Conservation (phyloP, 805 yeast species). For the Hanseniaspora clermontiae region DNA sequence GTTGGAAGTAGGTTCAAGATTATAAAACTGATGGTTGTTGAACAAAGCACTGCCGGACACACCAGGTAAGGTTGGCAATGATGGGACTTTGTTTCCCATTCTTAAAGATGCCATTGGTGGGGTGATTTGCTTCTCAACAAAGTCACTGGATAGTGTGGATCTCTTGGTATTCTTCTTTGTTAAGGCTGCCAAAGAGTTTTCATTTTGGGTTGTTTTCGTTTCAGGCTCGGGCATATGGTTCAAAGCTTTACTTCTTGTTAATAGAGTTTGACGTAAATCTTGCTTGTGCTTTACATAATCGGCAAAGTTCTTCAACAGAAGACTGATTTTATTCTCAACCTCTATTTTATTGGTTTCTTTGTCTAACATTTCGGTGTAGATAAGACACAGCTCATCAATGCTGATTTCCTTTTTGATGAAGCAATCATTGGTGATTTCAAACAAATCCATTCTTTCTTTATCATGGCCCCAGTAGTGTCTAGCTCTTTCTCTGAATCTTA, state of each 20-base stretch:
- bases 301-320: constrained; percentile 48
- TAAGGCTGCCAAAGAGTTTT: not conserved
- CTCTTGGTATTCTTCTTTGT: constrained; percentile 1
- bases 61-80: not conserved
- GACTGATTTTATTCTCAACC: constrained; percentile 23
- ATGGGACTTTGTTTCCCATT: not conserved
- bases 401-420: constrained; percentile 37
- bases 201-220: constrained; percentile 12
- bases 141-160: not conserved
- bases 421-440: constrained; percentile 36
- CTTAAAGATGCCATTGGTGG: not conserved
- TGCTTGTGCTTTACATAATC: constrained; percentile 43
- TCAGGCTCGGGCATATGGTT: constrained; percentile 18
- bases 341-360: constrained; percentile 18
- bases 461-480: constrained; percentile 59
- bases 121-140: not conserved
- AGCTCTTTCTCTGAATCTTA: constrained; percentile 73
- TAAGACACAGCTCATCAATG: constrained; percentile 36
- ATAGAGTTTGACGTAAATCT: constrained; percentile 28
- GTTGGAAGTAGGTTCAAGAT: not conserved
- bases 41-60: not conserved
- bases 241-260: constrained; percentile 14
- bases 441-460: constrained; percentile 34
- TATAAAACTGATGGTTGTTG: not conserved
- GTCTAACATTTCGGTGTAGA: constrained; percentile 40